Evolutionary conservation across 108 stramenopile genomes (phyloP).

Genomic region (Cyclotella kingstonii): DNA sequence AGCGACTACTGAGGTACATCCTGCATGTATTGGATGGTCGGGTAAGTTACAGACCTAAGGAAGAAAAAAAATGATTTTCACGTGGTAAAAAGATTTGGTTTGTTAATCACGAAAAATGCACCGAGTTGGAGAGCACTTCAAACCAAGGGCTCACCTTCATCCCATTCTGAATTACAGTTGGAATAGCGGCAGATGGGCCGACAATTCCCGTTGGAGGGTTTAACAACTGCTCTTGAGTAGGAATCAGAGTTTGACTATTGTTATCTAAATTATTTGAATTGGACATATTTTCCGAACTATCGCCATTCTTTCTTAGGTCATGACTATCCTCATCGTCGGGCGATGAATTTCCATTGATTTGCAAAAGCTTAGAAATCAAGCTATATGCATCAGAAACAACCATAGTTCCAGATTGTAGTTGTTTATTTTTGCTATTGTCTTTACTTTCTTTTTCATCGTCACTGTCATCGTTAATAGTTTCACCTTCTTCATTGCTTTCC

Average conservation of each 20-base stretch:
- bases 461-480: conserved; percentile 16
- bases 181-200: conserved; percentile 34
- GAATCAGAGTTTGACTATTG: conserved; percentile 5
- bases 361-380: conserved; percentile 52
- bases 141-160: conserved; percentile 28
- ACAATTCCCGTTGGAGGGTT: conserved; percentile 47
- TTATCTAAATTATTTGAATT: background rate
- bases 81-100: background rate
- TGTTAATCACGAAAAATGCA: background rate
- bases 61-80: background rate
- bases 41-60: conserved; percentile 81
- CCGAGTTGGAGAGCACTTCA: too few relatives aligned
- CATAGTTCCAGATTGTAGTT: conserved; percentile 11
- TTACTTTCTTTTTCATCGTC: conserved; percentile 36
- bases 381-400: conserved; percentile 35
- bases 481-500: background rate
- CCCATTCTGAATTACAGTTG: conserved; percentile 42
- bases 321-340: conserved; percentile 16
- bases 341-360: conserved; percentile 28
- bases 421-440: conserved; percentile 25
- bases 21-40: conserved; percentile 92
- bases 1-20: conserved; percentile 91
- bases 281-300: conserved; percentile 1
- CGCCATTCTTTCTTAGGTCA: conserved; percentile 17
- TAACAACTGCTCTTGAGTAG: conserved; percentile 40